These are phyloP conservation scores for Leccinum angustisporum DNA, from an alignment of 1,284 basidiomycete species.

Conservation along the genomic window DNA sequence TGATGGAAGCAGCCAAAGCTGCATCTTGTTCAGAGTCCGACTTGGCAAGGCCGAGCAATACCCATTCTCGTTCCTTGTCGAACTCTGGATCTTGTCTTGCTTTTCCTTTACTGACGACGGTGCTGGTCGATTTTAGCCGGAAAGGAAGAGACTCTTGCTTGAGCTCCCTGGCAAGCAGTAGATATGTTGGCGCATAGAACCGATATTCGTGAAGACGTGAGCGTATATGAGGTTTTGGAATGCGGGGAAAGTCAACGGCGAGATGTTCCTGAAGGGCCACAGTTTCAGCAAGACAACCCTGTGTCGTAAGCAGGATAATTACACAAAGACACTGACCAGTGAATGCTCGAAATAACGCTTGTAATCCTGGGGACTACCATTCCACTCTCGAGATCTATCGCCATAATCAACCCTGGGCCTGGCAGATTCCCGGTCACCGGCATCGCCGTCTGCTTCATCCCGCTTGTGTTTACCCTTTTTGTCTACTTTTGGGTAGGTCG, in stretches of 20 bases:
- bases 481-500: slow-evolving; percentile 58
- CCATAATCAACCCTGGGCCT: slow-evolving; percentile 49
- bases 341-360: slow-evolving; percentile 47
- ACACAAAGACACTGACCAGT: slow-evolving; percentile 40
- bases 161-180: slow-evolving; percentile 43
- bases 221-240: slow-evolving; percentile 55
- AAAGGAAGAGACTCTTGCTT: slow-evolving; percentile 39
- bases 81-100: slow-evolving; percentile 43
- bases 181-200: slow-evolving; percentile 62
- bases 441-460: slow-evolving; percentile 28
- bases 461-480: slow-evolving; percentile 55
- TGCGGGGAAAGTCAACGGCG: slow-evolving; percentile 52
- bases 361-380: slow-evolving; percentile 34
- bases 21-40: slow-evolving; percentile 20
- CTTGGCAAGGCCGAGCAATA: slow-evolving; percentile 27
- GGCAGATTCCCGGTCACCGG: slow-evolving; percentile 14
- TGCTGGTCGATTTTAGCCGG: slow-evolving; percentile 39
- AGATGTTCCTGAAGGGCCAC: slow-evolving; percentile 46
- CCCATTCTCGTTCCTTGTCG: slow-evolving; percentile 48
- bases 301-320: not conserved
- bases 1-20: slow-evolving; percentile 25
- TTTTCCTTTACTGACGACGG: slow-evolving; percentile 44
- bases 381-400: slow-evolving; percentile 41
- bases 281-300: slow-evolving; percentile 8
- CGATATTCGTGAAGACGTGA: slow-evolving; percentile 38